Evolutionary conservation across 768 basidiomycete genomes (phyloP), one percentile per base, ranked within the genome.

Genomic region (Trametes villosa): DNA sequence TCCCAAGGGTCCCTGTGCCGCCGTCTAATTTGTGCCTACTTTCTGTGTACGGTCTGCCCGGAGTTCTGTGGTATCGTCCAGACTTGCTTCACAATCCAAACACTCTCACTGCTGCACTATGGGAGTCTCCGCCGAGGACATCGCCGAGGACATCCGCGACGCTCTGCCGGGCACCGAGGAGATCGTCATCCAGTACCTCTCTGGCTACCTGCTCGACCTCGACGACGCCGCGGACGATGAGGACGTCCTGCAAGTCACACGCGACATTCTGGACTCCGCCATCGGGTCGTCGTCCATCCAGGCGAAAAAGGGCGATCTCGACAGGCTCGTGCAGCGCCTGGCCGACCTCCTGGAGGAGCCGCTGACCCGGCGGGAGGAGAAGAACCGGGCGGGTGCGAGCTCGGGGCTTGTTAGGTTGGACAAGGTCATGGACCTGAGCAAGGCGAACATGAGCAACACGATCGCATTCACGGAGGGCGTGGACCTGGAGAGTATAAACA

Each of bases 191-290:
- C 88, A 93, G 60, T 95, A 94, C 70, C 82, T 95, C 30, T 80
- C 90, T n/a, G 92, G 92, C 40, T 92, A 92, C 70, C 85, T 94
- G 29, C 86, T 93, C 54, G 92, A 93, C 72, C 85, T 94, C 55
- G 92, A 94, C 72, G 92, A 95, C 71, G 91, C 91, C 12, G 88
- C 89, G 40, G 91, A 93, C 72, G 92, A 94, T 64, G 91, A 92
- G 71, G 91, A 94, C 69, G 86, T 93, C 29, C 81, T 95, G n/a
- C 83, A 86, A 55, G 80, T 94, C 40, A 84, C 90, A 24, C 83
- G 85, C 34, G 79, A 84, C 57, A 87, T 94, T 57, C 84, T 95
- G 30, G 81, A 85, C 61, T 94, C 91, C n/a, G 81, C 92, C 24
- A 86, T 86, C 6, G 84, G 83, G n/a, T 70, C 68, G 2, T 67